Base-by-base conservation (phyloP, 495 filamentous ascomycete species). In the Cercophora scortea region DNA sequence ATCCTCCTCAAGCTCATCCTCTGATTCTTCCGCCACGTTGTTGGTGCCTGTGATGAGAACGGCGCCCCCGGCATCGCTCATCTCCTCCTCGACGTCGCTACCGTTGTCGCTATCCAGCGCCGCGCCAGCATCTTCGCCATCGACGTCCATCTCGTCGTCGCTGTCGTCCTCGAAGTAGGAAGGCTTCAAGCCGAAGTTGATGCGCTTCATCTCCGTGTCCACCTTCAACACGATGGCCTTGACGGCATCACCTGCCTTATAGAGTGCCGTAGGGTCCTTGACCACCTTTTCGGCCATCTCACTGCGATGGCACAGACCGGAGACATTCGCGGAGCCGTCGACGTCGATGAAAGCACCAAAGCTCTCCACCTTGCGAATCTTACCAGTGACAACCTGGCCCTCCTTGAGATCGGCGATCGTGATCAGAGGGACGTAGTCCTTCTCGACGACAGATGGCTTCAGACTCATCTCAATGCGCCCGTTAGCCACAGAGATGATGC, bases 311-410 rank as follows among this genome's bases (percentile, higher is more conserved):
- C 92, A 97, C 16, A 98, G 76, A 47, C 93, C 93, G 53, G 89
- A 94, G 52, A 97, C 80, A 58, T 94, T 93, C 38, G 74, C 67
- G 25, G 90, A 92, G 35, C 82, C 77, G 70, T 96, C 90, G 34
- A 98, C 71, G 47, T 90, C 82, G 60, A 98, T 87, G 69, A 97
- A 97, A 8, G 90, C 91, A 61, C 93, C 93, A 61, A 88, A 97
- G 16, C 95, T 87, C 63, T 94, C 89, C 3, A 96, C 89, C 67
- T 94, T 94, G 51, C 90, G 83, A 48, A 98, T 78, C 61, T 88
- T 94, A 34, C 91, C 93, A 11, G 87, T 94, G 25, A 98, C 75
- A 17, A 87, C 71, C 64, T 91, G 87, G 5, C 90, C 92, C 49
- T 75, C 73, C 65, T 84, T 81, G 43, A 96, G 71, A 57, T 95